Base-by-base conservation (phyloP, 768 basidiomycete species). In the Lentinula sp. region DNA sequence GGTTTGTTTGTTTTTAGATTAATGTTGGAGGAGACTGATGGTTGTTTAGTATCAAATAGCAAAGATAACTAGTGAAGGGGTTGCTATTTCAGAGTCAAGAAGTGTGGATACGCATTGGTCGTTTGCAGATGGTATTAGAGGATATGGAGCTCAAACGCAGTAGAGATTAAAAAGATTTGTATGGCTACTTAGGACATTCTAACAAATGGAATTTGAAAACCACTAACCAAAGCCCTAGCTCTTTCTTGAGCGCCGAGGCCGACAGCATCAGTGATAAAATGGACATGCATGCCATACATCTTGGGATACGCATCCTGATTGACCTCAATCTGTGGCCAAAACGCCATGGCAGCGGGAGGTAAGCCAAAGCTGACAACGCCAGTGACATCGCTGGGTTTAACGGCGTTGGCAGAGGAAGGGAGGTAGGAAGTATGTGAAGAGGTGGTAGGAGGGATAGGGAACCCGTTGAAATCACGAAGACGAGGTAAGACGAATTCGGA, bases 241-340 rank as follows among this genome's bases (percentile, higher is more conserved):
- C 84, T 80, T 70, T 95, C 90, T 76, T 97, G 91, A 6, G 95
- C 95, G 11, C 93, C 93, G n/a, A 86, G 74, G 0, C 96, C 96
- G 49, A 79, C 78, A 4, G 91, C 90, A 69, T 89, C 93, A 21
- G 96, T 98, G 61, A 95, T 80, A 70, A 96, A 95, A 70, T 95
- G 91, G 40, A 99, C 86, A 69, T 98, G 91, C 84, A 99, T 92
- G 18, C 96, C 96, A 68, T 88, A 88, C 50, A 84, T 70, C 65
- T 83, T 84, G 5, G 94, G 93, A 70, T 98, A 99, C 32, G 90
- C 75, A 68, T 98, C 95, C 46, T 89, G 73, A 71, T 97, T 97
- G 72, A 94, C 88, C 75, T 98, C 96, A 60, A 98, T 89, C 75
- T 96, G 92, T 1, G 96, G 96, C 79, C 98, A 99, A 66, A 95